Percentiles rank a stretch among this genome's conserved stretches.
Conservation (phyloP, 1,284 basidiomycete species). For the Ceratobasidium sp. region DNA sequence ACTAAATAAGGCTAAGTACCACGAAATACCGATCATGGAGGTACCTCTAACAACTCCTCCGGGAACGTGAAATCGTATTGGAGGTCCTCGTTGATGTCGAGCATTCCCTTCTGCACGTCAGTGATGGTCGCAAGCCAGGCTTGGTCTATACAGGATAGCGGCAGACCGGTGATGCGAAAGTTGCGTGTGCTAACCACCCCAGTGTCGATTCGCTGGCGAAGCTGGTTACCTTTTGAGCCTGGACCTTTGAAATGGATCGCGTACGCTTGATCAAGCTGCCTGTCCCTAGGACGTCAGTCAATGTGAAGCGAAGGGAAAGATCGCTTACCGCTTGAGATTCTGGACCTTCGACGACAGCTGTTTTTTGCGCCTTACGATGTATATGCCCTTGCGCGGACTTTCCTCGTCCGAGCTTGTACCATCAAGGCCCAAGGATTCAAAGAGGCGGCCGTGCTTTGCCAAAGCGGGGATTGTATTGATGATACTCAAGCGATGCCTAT, state of each 20-base stretch:
- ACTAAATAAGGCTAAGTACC: background rate
- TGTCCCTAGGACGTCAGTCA: background rate
- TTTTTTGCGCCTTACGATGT: background rate
- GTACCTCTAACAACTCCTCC: background rate
- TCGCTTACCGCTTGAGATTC: background rate
- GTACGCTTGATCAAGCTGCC: background rate
- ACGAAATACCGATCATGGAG: too few relatives aligned
- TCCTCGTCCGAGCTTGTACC: slow-evolving; percentile 6
- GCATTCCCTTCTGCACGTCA: background rate
- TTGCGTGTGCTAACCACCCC: background rate
- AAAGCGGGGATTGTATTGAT: background rate
- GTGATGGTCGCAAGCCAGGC: background rate
- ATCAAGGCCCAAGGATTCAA: background rate
- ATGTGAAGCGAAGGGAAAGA: background rate
- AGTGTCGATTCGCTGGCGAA: background rate
- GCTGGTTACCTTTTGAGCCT: background rate
- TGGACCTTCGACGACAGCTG: background rate
- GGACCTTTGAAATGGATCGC: background rate
- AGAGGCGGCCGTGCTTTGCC: background rate
- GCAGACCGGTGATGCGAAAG: background rate
- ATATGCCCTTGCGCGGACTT: background rate
- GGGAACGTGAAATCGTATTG: slow-evolving; percentile 1
- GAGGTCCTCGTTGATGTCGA: background rate
- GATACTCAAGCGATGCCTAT: background rate
- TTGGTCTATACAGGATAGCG: background rate